phyloP scores from a whole-genome alignment of 2,329 filamentous ascomycete species.

The Cladosporium sp. region DNA sequence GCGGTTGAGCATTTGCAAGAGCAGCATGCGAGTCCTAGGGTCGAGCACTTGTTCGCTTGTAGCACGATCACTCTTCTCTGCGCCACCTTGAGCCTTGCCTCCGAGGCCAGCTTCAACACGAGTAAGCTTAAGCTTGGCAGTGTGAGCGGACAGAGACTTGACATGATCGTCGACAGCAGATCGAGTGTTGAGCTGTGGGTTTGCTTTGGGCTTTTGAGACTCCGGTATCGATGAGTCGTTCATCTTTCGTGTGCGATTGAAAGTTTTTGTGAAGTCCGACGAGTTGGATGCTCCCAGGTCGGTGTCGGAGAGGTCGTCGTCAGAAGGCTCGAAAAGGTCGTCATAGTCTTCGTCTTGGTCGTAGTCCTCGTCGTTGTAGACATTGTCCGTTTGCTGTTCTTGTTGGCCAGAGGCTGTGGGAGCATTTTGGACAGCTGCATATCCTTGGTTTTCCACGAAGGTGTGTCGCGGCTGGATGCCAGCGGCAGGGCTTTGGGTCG shows the following conservation, averaged over 20 bases:
- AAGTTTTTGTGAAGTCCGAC: conserved; percentile 74
- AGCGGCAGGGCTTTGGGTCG: conserved; percentile 15
- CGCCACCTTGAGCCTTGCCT: conserved; percentile 46
- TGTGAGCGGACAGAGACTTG: conserved; percentile 76
- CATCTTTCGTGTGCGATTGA: conserved; percentile 76
- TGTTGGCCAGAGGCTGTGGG: not conserved
- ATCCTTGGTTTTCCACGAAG: conserved; percentile 31
- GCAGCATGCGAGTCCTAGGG: conserved; percentile 88
- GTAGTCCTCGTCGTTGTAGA: conserved; percentile 16
- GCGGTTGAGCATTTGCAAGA: conserved; percentile 93
- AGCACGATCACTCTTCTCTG: conserved; percentile 77
- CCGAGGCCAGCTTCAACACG: conserved; percentile 52
- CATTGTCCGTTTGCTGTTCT: conserved; percentile 10
- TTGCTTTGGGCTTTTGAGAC: conserved; percentile 63
- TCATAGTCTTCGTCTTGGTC: conserved; percentile 53
- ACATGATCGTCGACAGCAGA: conserved; percentile 84
- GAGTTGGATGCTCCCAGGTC: conserved; percentile 55
- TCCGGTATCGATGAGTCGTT: conserved; percentile 50
- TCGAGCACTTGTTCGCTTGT: conserved; percentile 94
- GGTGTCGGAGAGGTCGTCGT: conserved; percentile 61
- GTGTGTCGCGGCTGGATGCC: conserved; percentile 25
- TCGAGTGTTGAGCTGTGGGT: conserved; percentile 74
- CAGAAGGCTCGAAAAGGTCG: conserved; percentile 47
- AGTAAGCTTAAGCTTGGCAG: conserved; percentile 78
- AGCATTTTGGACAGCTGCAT: conserved; percentile 13